Evolutionary conservation across 441 rosid genomes (phyloP).

Genomic region (Erysimum pusillum): DNA sequence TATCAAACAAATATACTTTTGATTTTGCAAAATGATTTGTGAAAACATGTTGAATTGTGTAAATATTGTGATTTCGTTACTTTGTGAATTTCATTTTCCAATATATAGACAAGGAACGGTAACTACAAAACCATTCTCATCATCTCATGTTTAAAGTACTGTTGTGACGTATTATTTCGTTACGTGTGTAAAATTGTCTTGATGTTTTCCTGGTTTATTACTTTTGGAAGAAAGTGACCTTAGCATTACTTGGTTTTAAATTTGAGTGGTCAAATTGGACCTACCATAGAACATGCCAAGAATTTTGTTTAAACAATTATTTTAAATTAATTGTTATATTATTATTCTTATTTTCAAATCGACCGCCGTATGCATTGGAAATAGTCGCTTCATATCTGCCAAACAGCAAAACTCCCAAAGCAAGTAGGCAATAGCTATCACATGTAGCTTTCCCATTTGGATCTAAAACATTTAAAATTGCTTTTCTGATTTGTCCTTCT

Average conservation of each 20-base stretch:
- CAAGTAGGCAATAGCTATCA: conserved; percentile 23
- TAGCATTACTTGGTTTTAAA: conserved; percentile 3
- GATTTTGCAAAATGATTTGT: neutral
- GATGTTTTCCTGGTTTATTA: neutral
- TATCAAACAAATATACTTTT: too few relatives aligned
- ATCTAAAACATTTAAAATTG: neutral
- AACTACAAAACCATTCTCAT: neutral
- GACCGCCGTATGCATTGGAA: conserved; percentile 36
- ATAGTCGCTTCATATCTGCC: conserved; percentile 18
- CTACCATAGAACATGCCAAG: conserved; percentile 35
- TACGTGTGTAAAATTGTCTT: neutral
- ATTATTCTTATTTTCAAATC: conserved; percentile 8
- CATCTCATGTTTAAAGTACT: neutral
- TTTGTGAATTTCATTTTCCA: neutral
- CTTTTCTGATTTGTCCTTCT: neutral
- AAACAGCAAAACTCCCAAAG: conserved; percentile 28
- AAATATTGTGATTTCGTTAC: neutral
- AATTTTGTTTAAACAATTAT: conserved; percentile 2
- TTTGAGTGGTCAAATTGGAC: conserved; percentile 16
- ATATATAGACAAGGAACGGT: neutral
- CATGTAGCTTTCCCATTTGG: conserved; percentile 24
- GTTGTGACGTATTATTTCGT: conserved; percentile 17
- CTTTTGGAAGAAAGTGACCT: conserved; percentile 22
- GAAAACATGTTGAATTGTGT: neutral
- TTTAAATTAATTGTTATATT: neutral